Evolutionary conservation across 768 basidiomycete species (phyloP).

Genomic region (Tulasnella sp.): DNA sequence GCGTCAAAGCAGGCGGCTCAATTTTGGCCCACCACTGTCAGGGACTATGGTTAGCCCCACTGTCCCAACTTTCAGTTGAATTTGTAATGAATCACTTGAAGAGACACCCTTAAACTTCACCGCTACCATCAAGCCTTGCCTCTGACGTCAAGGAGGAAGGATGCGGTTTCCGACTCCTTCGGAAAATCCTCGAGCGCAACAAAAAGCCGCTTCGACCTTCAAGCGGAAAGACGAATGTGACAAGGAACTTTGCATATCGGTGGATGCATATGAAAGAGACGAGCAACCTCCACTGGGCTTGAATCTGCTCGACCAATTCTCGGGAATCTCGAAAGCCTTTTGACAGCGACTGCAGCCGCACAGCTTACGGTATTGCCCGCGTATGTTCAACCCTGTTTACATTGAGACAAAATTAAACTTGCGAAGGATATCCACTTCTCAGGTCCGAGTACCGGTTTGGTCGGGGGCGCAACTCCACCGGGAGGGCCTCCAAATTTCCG

Average conservation of each 20-base stretch:
- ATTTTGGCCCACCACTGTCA: no score
- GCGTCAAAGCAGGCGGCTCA: no score
- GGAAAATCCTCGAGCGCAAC: conserved; percentile 55
- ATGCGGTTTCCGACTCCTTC: conserved; percentile 47
- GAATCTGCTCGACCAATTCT: no score
- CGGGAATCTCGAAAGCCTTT: conserved; percentile 69
- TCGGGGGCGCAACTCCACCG: background rate
- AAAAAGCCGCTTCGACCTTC: conserved; percentile 70
- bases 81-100: no score
- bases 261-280: background rate
- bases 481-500: background rate
- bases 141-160: conserved; percentile 77
- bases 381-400: conserved; percentile 74
- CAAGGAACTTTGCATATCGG: background rate
- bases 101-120: no score
- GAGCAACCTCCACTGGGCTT: conserved; percentile 50
- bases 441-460: no score
- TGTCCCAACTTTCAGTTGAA: no score
- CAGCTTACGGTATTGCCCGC: conserved; percentile 90
- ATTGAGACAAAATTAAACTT: conserved; percentile 8
- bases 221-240: conserved; percentile 3
- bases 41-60: no score
- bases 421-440: no score
- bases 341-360: conserved; percentile 82
- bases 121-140: conserved; percentile 87